phyloP scores from a whole-genome alignment of 768 basidiomycete species.

The Tricholoma sp. region DNA sequence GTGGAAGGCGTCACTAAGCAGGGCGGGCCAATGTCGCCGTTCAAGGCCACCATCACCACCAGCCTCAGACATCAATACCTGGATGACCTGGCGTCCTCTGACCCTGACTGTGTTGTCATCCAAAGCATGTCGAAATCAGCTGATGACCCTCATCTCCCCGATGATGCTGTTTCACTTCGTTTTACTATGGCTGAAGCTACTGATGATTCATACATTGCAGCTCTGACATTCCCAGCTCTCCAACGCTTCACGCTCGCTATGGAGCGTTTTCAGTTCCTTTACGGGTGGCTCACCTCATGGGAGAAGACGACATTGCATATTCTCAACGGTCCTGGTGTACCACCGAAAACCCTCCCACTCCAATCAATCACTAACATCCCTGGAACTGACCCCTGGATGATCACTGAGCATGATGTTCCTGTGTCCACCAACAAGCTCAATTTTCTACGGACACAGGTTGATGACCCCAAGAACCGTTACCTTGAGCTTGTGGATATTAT shows the following conservation, averaged over 20 bases:
- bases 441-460: conserved; percentile 14
- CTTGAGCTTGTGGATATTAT: too few species aligned
- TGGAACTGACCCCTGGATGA: conserved; percentile 4
- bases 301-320: too few species aligned
- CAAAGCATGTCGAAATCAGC: too few species aligned
- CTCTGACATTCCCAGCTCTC: too few species aligned
- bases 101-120: background rate
- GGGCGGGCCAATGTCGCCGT: too few species aligned
- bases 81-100: conserved; percentile 8
- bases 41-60: conserved; percentile 15
- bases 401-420: conserved; percentile 9
- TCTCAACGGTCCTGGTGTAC: too few species aligned
- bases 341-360: too few species aligned
- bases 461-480: conserved; percentile 3
- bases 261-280: conserved; percentile 7
- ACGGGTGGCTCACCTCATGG: too few species aligned
- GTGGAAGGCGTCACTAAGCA: too few species aligned
- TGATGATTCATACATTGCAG: conserved; percentile 14
- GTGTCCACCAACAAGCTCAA: background rate
- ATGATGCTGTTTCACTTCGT: background rate
- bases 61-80: conserved; percentile 16
- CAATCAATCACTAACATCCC: background rate
- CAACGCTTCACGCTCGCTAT: conserved; percentile 4
- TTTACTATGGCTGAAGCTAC: conserved; percentile 7
- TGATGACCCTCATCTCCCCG: too few species aligned